Evolutionary conservation across 1,284 basidiomycete species (phyloP), one percentile per base, ranked within the genome.

Genomic region (Clitocybe nebularis): DNA sequence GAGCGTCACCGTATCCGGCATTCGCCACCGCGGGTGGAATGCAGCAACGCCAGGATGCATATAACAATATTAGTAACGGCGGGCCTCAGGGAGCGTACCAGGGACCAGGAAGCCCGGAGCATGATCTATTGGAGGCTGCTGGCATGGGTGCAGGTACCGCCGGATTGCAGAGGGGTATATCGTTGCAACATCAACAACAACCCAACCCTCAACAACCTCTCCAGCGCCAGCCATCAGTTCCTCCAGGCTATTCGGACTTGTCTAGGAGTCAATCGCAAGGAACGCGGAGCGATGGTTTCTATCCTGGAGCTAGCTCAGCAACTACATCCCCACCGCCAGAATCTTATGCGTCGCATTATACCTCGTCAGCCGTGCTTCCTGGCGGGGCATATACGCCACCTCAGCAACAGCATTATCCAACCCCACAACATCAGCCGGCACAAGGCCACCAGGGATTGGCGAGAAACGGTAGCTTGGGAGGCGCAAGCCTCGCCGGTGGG

Each of bases 1-100:
- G 64, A 3, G 56, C 60, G 1, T 55, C 66, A 0, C 76, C 75
- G 5, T 78, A 77, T 45, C 62, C 74, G 19, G 74, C 74, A 3
- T 76, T 78, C 46, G 67, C 67, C 1, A 67, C 49, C 5, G 61
- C 65, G 6, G 50, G 47, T 2, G 45, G 29, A 8, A 32, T 46
- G n/a, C 47, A 52, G 13, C 33, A 46, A 37, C 16, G 40, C 10
- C 41, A 46, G 7, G 23, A 34, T 8, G 17, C n/a, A 13, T 37
- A 45, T 6, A 42, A 41, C 25, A 45, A 45, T 22, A 3, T 29
- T 11, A 24, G 36, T 9, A 21, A 16, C 11, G 14, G 23, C 10
- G 36, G 26, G 11, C 22, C n/a, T n/a, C n/a, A n/a, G n/a, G n/a
- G n/a, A n/a, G n/a, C n/a, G n/a, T n/a, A n/a, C n/a, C n/a, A n/a